Base-by-base conservation (phyloP, 768 basidiomycete genomes). In the Mycena galopus region DNA sequence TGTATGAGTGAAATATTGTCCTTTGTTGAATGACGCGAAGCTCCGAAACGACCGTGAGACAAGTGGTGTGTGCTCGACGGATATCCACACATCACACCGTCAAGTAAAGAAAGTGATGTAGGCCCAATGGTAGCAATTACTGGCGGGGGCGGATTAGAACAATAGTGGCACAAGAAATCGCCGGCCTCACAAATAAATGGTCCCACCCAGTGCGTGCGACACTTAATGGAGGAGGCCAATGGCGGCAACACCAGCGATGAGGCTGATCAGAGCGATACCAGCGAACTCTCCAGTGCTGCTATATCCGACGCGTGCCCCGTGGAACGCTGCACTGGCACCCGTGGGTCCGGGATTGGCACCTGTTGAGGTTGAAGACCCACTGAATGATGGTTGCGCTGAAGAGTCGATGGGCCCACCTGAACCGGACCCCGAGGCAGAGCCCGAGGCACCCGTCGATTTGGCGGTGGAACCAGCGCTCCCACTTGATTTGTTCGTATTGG, bases 191-290 rank as follows among this genome's bases (percentile, higher is more conserved):
- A 62, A 51, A 35, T n/a, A 51, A 33, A 37, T 37, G 39, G n/a
- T n/a, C n/a, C n/a, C n/a, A 21, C 1, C 27, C 4, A 3, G 42
- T 6, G 32, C 35, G 29, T 30, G 10, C 29, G 3, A 12, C 19
- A 23, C 39, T 67, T 30, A 74, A 29, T 69, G 67, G 37, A 74
- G 55, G 53, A 74, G 65, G 12, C 58, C 65, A 35, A 74, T 62
- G 35, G 73, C 69, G 17, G 73, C 73, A 14, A 74, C 32, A 14
- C 58, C 65, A 2, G 68, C 55, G 55, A 74, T 7, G 42, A 74
- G 27, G n/a, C 57, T 55, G 55, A 74, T 27, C 19, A 74, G 21
- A 6, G 55, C 69, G 33, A 74, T 70, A 21, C 63, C 65, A 1
- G 59, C 65, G 35, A 35, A 71, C 60, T 74, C 67, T 4, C 65